phyloP scores from a whole-genome alignment of 106 monocot species.

The Vanilla planifolia region DNA sequence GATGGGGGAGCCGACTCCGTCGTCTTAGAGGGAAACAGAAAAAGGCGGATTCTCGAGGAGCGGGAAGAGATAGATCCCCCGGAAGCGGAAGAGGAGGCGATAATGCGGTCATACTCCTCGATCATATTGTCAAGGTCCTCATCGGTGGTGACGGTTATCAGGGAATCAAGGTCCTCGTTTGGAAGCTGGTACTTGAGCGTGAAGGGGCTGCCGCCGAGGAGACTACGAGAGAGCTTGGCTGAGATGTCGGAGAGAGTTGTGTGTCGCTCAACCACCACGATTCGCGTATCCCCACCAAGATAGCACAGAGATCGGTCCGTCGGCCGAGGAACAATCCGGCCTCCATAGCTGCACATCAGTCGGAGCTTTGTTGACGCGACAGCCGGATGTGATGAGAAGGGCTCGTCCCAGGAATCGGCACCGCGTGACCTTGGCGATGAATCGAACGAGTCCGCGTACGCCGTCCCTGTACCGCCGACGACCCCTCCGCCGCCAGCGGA shows the following conservation, averaged over 20 bases:
- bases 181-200: constrained; percentile 95
- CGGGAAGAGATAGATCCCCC: constrained; percentile 9
- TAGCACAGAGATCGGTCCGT: constrained; percentile 91
- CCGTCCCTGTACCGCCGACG: constrained; percentile 5
- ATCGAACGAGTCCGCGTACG: constrained; percentile 72
- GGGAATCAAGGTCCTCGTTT: constrained; percentile 93
- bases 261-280: constrained; percentile 78
- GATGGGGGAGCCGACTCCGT: constrained; percentile 57
- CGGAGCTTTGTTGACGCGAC: constrained; percentile 47
- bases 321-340: constrained; percentile 89
- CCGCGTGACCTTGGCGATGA: constrained; percentile 85
- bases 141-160: constrained; percentile 88
- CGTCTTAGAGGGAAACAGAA: constrained; percentile 63
- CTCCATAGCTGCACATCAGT: constrained; percentile 96
- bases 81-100: constrained; percentile 7
- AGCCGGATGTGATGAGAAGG: constrained; percentile 25
- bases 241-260: constrained; percentile 62
- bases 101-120: constrained; percentile 87
- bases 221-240: constrained; percentile 47
- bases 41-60: constrained; percentile 57
- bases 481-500: constrained; percentile 8
- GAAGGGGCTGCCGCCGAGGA: constrained; percentile 53
- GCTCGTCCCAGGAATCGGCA: constrained; percentile 84
- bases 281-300: constrained; percentile 91
- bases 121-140: constrained; percentile 98